Evolutionary conservation across 1,139 yeast species (phyloP), one percentile per base, ranked within the genome.

Genomic region (Keqinozyma sinolaborantium): DNA sequence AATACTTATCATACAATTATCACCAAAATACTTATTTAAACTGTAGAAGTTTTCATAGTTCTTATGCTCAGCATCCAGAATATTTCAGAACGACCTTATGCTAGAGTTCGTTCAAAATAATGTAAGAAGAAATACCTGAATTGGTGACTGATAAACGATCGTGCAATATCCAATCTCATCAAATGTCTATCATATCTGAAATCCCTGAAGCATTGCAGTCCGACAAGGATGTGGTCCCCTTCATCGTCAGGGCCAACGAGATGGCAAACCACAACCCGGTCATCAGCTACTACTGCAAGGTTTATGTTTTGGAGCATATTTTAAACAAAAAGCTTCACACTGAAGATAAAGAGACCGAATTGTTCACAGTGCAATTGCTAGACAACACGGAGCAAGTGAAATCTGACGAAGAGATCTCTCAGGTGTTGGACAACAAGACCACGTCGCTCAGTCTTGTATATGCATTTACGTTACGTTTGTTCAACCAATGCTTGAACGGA

Each of bases 271-370:
- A 64, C 14, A 76, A 78, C 37, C 81, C 83, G 0, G 56, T 75
- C 10, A 67, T 79, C 19, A 61, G 81, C 14, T 79, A 78, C 50
- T 77, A 71, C 50, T 77, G 83, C 51, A 68, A 70, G 48, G 45
- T 60, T 24, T 78, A 80, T 44, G 84, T 85, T 0, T 78, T 82
- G 8, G 87, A 85, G 48, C 65, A 73, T 45, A 79, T 86, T 6
- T 59, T 86, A 18, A 68, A 67, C 29, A 56, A 72, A 31, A 74
- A 77, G 40, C 61, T 79, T 16, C 95, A 86, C 48, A 55, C 67
- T 14, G 48, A 56, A 2, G 70, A 75, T 36, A 59, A 66, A 10
- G 76, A 68, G 3, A 73, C 74, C 13, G 85, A 83, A 23, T 47
- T 43, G 2, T 81, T 76, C 48, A 83, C 87, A 0, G 63, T 79